Evolutionary conservation across 2,329 filamentous ascomycete species (phyloP).

Genomic region (Bretziella fagacearum): DNA sequence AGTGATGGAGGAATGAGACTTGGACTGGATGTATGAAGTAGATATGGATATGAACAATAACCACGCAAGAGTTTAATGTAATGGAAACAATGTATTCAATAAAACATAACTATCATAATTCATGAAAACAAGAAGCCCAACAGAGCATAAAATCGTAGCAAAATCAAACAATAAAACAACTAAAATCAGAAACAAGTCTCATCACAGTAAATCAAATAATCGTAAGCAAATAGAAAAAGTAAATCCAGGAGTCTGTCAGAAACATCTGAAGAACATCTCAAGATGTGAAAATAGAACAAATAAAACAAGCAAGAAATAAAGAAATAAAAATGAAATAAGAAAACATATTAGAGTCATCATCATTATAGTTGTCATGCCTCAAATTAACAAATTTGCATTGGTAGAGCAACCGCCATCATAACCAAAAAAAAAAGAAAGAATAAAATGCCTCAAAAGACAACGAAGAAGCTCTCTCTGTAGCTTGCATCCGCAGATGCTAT

Average conservation of each 20-base stretch:
- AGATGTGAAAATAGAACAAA: constrained; percentile 1
- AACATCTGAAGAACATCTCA: constrained; percentile 5
- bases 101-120: constrained; percentile 2
- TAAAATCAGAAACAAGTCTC: constrained; percentile 17
- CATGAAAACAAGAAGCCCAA: not conserved
- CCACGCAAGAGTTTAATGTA: not conserved
- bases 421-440: not conserved
- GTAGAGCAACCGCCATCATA: not conserved
- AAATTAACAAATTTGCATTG: not conserved
- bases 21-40: not conserved
- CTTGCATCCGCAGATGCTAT: not conserved
- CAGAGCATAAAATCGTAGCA: not conserved
- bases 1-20: not conserved
- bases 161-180: constrained; percentile 15
- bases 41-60: not conserved
- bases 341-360: constrained; percentile 1
- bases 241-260: constrained; percentile 1
- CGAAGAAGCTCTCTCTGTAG: not conserved
- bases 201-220: constrained; percentile 18
- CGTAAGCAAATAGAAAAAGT: constrained; percentile 21
- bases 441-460: not conserved
- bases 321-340: constrained; percentile 5
- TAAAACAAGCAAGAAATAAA: constrained; percentile 8
- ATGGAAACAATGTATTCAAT: not conserved
- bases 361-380: constrained; percentile 3